Evolutionary conservation across 2,329 filamentous ascomycete species (phyloP), one percentile per base, ranked within the genome.

Genomic region (Aspergillus cejpii): DNA sequence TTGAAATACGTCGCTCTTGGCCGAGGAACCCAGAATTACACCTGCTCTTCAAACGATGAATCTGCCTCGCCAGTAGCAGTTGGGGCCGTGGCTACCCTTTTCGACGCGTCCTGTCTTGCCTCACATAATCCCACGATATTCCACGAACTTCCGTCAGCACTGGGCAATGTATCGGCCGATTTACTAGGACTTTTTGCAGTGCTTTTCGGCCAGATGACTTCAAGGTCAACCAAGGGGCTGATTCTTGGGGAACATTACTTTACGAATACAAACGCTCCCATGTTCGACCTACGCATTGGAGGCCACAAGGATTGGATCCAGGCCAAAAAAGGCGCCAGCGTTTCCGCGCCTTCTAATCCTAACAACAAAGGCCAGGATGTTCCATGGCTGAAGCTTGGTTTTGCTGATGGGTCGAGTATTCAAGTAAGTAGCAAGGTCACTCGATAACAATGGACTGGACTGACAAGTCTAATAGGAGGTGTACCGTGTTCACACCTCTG

Each of bases 1-100:
- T 68, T 76, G 39, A 63, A 71, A 45, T 66, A 71, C 49, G 57
- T 76, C 39, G 68, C 68, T 5, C 50, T 74, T 15, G 74, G 74
- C 43, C 60, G 66, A 19, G 74, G 74, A 29, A 74, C 70, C 10
- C 73, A 77, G 49, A 76, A 75, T 62, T 77, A 75, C 54, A 71
- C 69, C 12, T 76, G 74, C 50, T 39, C 52, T 2, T 52, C 63
- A 27, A 51, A 54, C 26, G 43, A 57, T 5, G 48, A 50, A 3
- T 54, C 62, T 0, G 41, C 56, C 8, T 41, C 43, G 0, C 72
- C 74, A 11, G 47, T 54, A 11, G 55, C 70, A 6, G 57, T 67
- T 27, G 72, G 72, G 7, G 73, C 74, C 17, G 58, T 68, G n/a
- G 74, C 72, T 2, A 65, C 64, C 2, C 62, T 75, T 2, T 70